Evolutionary conservation across 306 rosid species (phyloP).

Genomic region (Cicer yamashitae): DNA sequence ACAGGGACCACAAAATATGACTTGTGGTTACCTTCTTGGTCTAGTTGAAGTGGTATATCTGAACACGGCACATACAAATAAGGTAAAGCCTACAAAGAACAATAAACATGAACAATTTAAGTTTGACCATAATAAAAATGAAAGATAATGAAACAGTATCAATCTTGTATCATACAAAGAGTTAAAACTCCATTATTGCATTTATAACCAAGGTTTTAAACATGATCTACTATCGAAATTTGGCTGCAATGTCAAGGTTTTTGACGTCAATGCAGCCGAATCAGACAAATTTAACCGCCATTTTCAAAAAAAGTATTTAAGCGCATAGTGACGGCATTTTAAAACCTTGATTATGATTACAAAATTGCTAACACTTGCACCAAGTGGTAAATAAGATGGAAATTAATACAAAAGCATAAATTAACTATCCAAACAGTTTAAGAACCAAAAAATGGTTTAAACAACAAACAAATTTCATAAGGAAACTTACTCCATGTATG

Average conservation of each 20-base stretch:
- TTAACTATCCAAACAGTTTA: background rate
- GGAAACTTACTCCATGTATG: constrained; percentile 72
- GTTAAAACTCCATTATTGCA: constrained; percentile 4
- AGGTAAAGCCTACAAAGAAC: constrained; percentile 74
- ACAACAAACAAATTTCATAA: background rate
- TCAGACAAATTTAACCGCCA: background rate
- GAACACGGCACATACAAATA: constrained; percentile 82
- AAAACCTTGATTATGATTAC: background rate
- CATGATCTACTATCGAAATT: background rate
- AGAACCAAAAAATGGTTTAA: background rate
- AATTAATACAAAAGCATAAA: constrained; percentile 3
- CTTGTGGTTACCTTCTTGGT: constrained; percentile 61
- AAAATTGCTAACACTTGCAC: constrained; percentile 3
- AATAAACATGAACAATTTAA: constrained; percentile 32
- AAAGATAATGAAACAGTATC: constrained; percentile 9
- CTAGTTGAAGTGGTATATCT: constrained; percentile 60
- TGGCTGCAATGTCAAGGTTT: background rate
- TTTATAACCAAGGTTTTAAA: background rate
- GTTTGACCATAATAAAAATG: background rate
- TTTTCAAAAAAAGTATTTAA: background rate
- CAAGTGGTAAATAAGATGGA: background rate
- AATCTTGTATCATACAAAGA: constrained; percentile 16
- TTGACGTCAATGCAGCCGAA: too few relatives aligned
- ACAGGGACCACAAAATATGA: background rate
- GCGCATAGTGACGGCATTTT: background rate